Percentiles rank a stretch among this genome's conserved stretches.
These are phyloP conservation scores for Sequoiadendron giganteum DNA, from an alignment of 75 land plant species.

Conservation along the genomic window DNA sequence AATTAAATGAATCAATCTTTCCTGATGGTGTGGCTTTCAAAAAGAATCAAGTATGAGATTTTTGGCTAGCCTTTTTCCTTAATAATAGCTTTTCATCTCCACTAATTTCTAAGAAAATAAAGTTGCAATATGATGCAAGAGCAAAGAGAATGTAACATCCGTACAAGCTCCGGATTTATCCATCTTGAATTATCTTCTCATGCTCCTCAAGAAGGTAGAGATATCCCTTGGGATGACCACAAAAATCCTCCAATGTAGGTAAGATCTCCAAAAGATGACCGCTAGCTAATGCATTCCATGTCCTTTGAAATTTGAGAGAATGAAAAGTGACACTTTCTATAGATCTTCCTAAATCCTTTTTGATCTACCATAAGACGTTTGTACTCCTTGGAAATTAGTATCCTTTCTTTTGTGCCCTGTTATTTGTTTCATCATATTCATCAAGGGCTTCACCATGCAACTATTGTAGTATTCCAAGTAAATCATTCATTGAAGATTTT, in stretches of 20 bases:
- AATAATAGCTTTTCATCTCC: slow-evolving; percentile 16
- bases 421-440: slow-evolving; percentile 8
- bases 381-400: not conserved
- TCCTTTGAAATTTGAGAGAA: slow-evolving; percentile 66
- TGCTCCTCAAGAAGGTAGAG: slow-evolving; percentile 79
- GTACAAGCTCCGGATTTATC: slow-evolving; percentile 59
- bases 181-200: slow-evolving; percentile 68
- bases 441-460: slow-evolving; percentile 49
- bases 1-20: slow-evolving; percentile 39
- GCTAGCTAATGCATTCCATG: slow-evolving; percentile 74
- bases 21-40: slow-evolving; percentile 55
- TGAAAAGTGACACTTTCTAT: not conserved
- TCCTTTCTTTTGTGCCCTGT: not conserved
- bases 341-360: slow-evolving; percentile 5
- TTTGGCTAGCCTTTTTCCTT: slow-evolving; percentile 58
- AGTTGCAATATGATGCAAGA: slow-evolving; percentile 66
- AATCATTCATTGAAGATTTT: slow-evolving; percentile 52
- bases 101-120: slow-evolving; percentile 45
- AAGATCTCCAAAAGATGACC: slow-evolving; percentile 69
- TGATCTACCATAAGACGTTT: not conserved
- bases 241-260: slow-evolving; percentile 64
- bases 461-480: slow-evolving; percentile 60
- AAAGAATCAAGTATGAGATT: slow-evolving; percentile 54
- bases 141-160: slow-evolving; percentile 59
- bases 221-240: slow-evolving; percentile 52